Base-by-base conservation (phyloP, 345 rosid genomes). In the Lagerstroemia speciosa region DNA sequence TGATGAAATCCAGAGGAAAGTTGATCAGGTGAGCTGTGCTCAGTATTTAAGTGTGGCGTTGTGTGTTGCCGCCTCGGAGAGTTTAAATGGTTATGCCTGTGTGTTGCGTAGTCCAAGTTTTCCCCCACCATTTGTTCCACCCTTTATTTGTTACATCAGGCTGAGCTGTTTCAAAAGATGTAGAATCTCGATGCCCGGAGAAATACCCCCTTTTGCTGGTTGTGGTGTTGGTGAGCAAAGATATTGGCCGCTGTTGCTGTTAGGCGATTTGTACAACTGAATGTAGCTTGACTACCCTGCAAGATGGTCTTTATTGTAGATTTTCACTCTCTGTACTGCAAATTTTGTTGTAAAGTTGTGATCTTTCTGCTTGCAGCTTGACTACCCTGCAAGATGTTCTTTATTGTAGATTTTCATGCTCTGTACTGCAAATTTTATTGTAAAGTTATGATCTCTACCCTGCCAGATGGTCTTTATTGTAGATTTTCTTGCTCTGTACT, bases 1-100 rank as follows among this genome's bases (percentile, higher is more conserved):
- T 69, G 89, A 89, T 66, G 85, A 84, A 67, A 82, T 87, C 40
- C 75, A 75, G 38, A 69, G 69, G 55, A 83, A 84, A 77, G 87
- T 91, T 76, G 85, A 82, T 74, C 77, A 87, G 94, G 94, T 86
- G 79, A 65, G 66, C 9, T 43, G 34, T 38, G 24, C 53, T 48
- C 6, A 48, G 53, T 2, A 48, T 41, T 41, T 48, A n/a, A 48
- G 24, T 1, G 20, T 20, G 4, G 24, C 55, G 24, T 20, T 48
- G n/a, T 19, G 8, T 19, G 8, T 50, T 22, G n/a, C 19, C n/a
- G 17, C 12, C 19, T 50, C 6, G 19, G 55, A 50, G 24, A 19
- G 26, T 50, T 12, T 19, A 12, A 15, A 50, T 50, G 16, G 55
- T 19, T 1, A 22, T 50, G n/a, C 55, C 55, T 19, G 6, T 50